Conservation (phyloP, 345 rosid genomes). For the Trapa incisa region DNA sequence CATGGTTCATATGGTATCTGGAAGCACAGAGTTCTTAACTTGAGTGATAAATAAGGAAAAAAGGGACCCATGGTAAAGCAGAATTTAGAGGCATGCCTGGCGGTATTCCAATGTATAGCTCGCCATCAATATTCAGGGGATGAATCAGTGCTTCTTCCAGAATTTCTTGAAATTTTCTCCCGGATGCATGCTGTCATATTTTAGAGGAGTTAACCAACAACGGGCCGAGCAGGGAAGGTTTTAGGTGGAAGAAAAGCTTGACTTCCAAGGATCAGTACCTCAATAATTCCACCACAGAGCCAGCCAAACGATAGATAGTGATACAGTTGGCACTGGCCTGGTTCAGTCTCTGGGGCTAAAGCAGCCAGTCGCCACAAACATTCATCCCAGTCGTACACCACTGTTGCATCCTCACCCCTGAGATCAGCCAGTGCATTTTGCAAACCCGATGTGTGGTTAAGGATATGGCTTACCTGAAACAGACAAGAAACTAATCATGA, state of each 20-base stretch:
- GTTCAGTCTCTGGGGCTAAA: constrained; percentile 66
- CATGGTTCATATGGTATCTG: background rate
- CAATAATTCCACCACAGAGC: constrained; percentile 94
- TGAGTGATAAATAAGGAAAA: background rate
- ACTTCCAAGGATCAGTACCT: constrained; percentile 32
- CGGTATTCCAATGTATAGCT: constrained; percentile 80
- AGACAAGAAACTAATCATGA: constrained; percentile 8
- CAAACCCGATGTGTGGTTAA: constrained; percentile 92
- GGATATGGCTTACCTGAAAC: constrained; percentile 78
- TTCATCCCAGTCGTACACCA: constrained; percentile 70
- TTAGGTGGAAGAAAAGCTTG: background rate
- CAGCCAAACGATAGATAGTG: constrained; percentile 84
- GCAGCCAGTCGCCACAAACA: constrained; percentile 55
- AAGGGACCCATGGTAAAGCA: background rate
- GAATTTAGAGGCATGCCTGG: constrained; percentile 35
- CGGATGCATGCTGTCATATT: constrained; percentile 59
- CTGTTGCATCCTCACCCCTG: constrained; percentile 46
- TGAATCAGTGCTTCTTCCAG: constrained; percentile 65
- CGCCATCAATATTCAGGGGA: constrained; percentile 74
- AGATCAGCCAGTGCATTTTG: constrained; percentile 56
- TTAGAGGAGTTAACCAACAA: constrained; percentile 6
- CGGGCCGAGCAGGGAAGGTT: background rate
- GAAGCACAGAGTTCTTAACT: background rate
- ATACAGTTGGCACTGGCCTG: constrained; percentile 68
- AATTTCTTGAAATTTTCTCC: constrained; percentile 84